These are phyloP conservation scores for Leccinum ochraceum DNA, from an alignment of 768 basidiomycete genomes.

Conservation along the genomic window DNA sequence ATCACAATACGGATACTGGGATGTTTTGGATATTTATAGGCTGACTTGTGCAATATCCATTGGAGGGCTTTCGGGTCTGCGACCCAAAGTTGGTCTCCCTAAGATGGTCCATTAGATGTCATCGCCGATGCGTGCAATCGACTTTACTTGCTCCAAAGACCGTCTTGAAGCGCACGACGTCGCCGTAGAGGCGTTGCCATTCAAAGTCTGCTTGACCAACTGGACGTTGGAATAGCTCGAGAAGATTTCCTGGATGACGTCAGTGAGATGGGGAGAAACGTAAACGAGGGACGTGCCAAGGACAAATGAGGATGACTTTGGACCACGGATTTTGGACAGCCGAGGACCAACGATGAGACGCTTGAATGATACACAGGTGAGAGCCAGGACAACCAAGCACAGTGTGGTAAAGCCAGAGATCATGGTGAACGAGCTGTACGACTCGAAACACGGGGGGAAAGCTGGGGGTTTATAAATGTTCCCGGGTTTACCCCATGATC, in stretches of 20 bases:
- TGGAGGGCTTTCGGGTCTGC: conserved; percentile 49
- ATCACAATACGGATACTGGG: conserved; percentile 21
- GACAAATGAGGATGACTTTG: conserved; percentile 26
- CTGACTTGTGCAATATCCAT: conserved; percentile 42
- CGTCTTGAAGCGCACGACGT: conserved; percentile 31
- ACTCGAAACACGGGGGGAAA: background rate
- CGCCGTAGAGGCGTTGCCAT: conserved; percentile 34
- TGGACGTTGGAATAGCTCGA: conserved; percentile 31
- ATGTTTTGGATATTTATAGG: conserved; percentile 45
- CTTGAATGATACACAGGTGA: conserved; percentile 5
- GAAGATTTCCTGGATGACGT: conserved; percentile 28
- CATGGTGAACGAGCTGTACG: conserved; percentile 13
- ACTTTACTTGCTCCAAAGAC: conserved; percentile 25
- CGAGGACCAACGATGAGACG: background rate
- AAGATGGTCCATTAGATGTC: background rate
- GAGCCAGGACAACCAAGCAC: conserved; percentile 9
- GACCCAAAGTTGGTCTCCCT: conserved; percentile 48
- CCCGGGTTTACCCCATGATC: background rate
- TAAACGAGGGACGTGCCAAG: conserved; percentile 6
- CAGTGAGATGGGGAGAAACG: conserved; percentile 6
- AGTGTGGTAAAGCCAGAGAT: background rate
- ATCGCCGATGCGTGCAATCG: background rate
- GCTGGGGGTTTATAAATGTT: conserved; percentile 4
- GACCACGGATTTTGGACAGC: conserved; percentile 20
- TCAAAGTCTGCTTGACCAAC: conserved; percentile 29